Conservation (phyloP, 2,329 filamentous ascomycete species). For the Ampelomyces quisqualis region DNA sequence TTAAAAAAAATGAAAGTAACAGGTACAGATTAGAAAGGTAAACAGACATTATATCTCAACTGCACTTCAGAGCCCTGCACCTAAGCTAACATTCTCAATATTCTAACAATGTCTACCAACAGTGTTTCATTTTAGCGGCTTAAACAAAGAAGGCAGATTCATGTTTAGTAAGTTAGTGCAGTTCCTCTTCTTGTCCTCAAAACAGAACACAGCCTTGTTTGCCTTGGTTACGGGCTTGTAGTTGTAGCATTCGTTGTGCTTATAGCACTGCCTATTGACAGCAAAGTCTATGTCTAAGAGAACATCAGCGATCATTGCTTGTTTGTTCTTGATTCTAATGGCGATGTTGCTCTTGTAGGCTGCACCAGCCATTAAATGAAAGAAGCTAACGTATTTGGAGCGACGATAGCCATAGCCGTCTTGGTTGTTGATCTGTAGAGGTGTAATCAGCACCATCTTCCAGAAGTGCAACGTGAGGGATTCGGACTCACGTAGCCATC, state of each 20-base stretch:
- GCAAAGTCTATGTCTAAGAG: conserved; percentile 59
- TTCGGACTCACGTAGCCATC: conserved; percentile 57
- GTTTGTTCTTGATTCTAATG: conserved; percentile 68
- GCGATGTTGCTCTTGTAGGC: conserved; percentile 58
- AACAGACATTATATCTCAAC: too few species aligned
- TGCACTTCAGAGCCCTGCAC: neutral
- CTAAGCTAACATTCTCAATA: too few species aligned
- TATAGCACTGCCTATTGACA: conserved; percentile 68
- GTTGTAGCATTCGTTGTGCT: conserved; percentile 51
- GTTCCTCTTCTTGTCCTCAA: conserved; percentile 57
- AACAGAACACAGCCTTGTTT: conserved; percentile 68
- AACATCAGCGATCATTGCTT: conserved; percentile 56
- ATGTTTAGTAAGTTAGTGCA: neutral
- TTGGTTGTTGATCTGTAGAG: conserved; percentile 48
- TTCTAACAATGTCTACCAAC: neutral
- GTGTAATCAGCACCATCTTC: neutral
- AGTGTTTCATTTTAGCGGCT: neutral
- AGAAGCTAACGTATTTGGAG: conserved; percentile 58
- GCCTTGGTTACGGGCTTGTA: conserved; percentile 60
- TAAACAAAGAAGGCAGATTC: neutral
- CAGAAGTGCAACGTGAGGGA: neutral
- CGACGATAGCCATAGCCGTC: conserved; percentile 59
- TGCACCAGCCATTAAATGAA: conserved; percentile 59
- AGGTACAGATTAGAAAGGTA: too few species aligned
- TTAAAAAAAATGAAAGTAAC: too few species aligned